phyloP scores from a whole-genome alignment of 805 yeast species.

The Myxozyma kluyveri region DNA sequence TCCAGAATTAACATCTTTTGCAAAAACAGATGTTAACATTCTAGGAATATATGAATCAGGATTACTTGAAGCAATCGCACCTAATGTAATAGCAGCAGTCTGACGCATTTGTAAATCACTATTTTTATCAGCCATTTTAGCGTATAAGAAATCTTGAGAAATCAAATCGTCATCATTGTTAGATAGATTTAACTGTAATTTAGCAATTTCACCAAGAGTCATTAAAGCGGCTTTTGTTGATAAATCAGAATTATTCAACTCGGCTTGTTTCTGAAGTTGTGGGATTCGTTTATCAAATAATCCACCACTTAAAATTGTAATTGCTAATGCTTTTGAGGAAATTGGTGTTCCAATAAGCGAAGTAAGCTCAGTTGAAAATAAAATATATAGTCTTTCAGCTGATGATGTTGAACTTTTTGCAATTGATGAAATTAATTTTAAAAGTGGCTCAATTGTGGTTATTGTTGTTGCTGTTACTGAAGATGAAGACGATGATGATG shows the following conservation, averaged over 20 bases:
- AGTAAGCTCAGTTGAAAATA: constrained; percentile 20
- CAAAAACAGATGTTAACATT: not conserved
- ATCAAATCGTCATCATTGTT: constrained; percentile 8
- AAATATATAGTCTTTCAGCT: not conserved
- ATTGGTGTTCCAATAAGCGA: constrained; percentile 24
- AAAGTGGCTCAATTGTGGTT: constrained; percentile 14
- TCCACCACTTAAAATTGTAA: constrained; percentile 16
- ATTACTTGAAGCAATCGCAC: constrained; percentile 48
- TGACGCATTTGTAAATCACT: constrained; percentile 37
- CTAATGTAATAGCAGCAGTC: constrained; percentile 55
- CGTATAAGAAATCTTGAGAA: constrained; percentile 39
- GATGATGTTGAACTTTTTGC: not conserved
- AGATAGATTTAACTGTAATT: not conserved
- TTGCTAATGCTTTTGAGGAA: constrained; percentile 21
- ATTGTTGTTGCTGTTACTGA: too few species aligned
- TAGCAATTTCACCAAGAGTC: constrained; percentile 25
- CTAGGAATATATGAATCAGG: constrained; percentile 41
- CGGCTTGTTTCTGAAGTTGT: constrained; percentile 1
- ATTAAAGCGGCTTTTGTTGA: constrained; percentile 10
- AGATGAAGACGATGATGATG: too few species aligned
- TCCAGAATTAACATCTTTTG: too few species aligned
- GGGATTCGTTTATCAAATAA: constrained; percentile 4
- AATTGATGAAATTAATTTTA: constrained; percentile 10
- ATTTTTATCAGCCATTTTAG: constrained; percentile 39
- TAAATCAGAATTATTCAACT: not conserved